Evolutionary conservation across 1,284 basidiomycete genomes (phyloP), one percentile per base, ranked within the genome.

Genomic region (Malassezia psittaci): DNA sequence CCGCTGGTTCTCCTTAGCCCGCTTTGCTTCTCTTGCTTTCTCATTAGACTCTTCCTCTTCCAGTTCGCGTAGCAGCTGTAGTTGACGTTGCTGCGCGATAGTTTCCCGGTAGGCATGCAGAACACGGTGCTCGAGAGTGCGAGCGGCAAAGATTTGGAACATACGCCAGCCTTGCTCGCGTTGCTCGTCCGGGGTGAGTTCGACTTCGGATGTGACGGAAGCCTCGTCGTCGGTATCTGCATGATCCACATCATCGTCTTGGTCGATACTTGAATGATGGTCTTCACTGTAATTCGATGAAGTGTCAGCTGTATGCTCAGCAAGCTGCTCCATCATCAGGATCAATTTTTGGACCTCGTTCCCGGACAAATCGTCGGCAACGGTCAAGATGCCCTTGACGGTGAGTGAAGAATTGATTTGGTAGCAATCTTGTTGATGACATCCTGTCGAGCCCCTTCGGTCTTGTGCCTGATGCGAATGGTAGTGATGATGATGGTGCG

Each of bases 281-380:
- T 29, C 51, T 3, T 62, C 61, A 5, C 64, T 60, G 34, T 65
- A 61, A 10, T 65, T 64, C 59, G 42, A 60, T 60, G 18, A 38
- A 49, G 34, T 54, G 63, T 87, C 85, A 81, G 91, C 88, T 41
- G 90, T 83, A 57, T 89, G 83, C 74, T 96, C 90, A 0, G 93
- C 91, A 35, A 98, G 82, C 77, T 94, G 90, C 77, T 98, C 93
- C 93, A 98, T 98, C 93, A 98, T 98, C 79, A 98, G 91, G 68
- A 98, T 79, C 79, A 98, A 96, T 79, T 96, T 96, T 69, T 90
- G 88, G 3, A 90, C 93, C 71, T 98, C 91, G 72, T 96, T 96
- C 80, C 94, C 94, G 66, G 96, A 81, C 49, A 98, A 82, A 78
- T 98, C 93, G 73, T 98, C 93, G 48, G 93, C 93, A 48, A 98